Evolutionary conservation across 73 alveolate genomes (phyloP).

Genomic region (Symbiodinium pilosum): DNA sequence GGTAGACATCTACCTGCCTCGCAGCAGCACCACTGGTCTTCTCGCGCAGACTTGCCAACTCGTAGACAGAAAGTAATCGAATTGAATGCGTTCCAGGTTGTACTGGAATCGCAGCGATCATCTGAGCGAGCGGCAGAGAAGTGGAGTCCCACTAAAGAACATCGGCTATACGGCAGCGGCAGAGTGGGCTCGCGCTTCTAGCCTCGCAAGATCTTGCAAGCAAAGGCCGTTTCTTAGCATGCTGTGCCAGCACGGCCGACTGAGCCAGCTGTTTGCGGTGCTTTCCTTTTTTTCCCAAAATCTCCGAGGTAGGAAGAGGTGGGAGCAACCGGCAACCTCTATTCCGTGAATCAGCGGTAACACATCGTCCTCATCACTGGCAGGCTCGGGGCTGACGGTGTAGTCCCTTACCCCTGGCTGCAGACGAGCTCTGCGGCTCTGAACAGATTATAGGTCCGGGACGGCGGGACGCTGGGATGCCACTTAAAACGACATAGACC

Average conservation of each 20-base stretch:
- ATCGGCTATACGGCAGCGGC: constrained; percentile 24
- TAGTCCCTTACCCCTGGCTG: too few relatives aligned
- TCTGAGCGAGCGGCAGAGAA: constrained; percentile 47
- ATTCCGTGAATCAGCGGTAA: not conserved
- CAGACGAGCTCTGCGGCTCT: too few relatives aligned
- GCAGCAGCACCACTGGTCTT: not conserved
- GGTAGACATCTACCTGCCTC: constrained; percentile 38
- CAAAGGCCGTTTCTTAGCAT: too few relatives aligned
- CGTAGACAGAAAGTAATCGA: too few relatives aligned
- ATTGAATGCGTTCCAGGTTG: not conserved
- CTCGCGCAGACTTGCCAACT: too few relatives aligned
- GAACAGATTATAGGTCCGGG: too few relatives aligned
- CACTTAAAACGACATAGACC: too few relatives aligned
- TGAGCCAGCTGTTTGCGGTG: too few relatives aligned
- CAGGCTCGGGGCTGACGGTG: too few relatives aligned
- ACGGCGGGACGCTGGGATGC: too few relatives aligned
- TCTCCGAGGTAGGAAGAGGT: not conserved
- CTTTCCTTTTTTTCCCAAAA: too few relatives aligned
- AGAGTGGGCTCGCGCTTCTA: constrained; percentile 70
- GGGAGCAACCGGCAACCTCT: not conserved
- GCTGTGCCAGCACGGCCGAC: too few relatives aligned
- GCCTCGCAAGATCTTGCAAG: not conserved
- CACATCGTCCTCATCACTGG: not conserved
- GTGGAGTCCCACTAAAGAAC: constrained; percentile 78
- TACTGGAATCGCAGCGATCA: constrained; percentile 91